These are phyloP conservation scores for Eucalyptus marginata DNA, from an alignment of 345 rosid species.

Conservation along the genomic window DNA sequence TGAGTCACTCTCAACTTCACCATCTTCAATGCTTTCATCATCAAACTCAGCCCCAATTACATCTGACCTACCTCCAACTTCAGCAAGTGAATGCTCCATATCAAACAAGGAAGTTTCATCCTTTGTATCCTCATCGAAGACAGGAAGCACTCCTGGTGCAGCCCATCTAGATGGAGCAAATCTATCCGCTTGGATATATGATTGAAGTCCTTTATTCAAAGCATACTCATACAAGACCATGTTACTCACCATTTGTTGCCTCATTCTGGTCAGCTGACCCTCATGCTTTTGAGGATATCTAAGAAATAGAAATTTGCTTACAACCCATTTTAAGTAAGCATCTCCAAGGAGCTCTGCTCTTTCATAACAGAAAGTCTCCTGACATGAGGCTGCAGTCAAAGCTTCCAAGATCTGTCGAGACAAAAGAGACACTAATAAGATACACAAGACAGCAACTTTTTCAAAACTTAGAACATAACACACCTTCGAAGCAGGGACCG, in stretches of 20 bases:
- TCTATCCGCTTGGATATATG: constrained; percentile 97
- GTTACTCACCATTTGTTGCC: constrained; percentile 98
- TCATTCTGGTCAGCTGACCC: constrained; percentile 97
- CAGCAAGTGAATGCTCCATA: constrained; percentile 27
- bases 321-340: constrained; percentile 98
- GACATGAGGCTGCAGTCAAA: constrained; percentile 97
- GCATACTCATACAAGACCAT: constrained; percentile 86
- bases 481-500: constrained; percentile 82
- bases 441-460: neutral
- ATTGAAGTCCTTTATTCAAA: constrained; percentile 73
- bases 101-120: constrained; percentile 78
- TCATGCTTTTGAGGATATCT: constrained; percentile 97
- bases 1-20: constrained; percentile 86
- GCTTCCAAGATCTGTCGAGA: constrained; percentile 78
- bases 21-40: constrained; percentile 83
- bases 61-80: constrained; percentile 11
- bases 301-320: constrained; percentile 85
- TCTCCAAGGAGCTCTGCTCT: constrained; percentile 99
- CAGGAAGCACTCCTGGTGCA: constrained; percentile 97
- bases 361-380: constrained; percentile 96
- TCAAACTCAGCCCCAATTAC: constrained; percentile 18
- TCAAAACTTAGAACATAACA: neutral
- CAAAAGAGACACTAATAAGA: neutral
- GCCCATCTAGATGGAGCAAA: constrained; percentile 99
- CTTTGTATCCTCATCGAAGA: constrained; percentile 85